phyloP scores from a whole-genome alignment of 371 early-diverging fungal species.

The Rhizopus arrhizus region DNA sequence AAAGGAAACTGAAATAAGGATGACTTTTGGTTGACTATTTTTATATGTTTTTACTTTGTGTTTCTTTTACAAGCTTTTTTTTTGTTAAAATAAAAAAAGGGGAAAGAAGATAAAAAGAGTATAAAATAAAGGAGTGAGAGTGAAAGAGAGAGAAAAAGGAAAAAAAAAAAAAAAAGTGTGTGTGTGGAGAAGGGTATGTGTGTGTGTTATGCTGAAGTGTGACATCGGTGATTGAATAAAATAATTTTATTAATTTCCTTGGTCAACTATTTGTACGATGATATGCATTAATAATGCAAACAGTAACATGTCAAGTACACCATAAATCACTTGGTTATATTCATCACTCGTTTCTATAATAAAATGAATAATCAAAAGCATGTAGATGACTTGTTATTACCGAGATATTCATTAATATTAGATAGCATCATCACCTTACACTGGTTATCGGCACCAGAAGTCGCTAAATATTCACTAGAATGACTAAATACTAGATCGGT shows the following conservation, averaged over 20 bases:
- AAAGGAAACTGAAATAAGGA: too few species aligned
- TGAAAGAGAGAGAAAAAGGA: background rate
- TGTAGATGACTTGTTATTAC: slow-evolving; percentile 6
- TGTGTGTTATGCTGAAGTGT: too few species aligned
- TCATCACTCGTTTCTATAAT: background rate
- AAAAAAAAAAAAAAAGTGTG: background rate
- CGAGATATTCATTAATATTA: slow-evolving; percentile 28
- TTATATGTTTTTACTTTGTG: background rate
- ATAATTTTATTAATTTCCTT: background rate
- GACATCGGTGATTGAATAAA: slow-evolving; percentile 1
- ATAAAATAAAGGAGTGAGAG: background rate
- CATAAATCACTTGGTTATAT: slow-evolving; percentile 1
- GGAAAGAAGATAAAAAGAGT: background rate
- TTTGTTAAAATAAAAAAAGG: background rate
- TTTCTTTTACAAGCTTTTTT: background rate
- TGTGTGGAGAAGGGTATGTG: background rate
- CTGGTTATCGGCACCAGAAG: slow-evolving; percentile 17
- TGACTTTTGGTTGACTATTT: background rate
- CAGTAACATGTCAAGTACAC: slow-evolving; percentile 24
- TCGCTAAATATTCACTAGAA: slow-evolving; percentile 56
- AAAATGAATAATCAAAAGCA: background rate
- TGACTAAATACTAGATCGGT: slow-evolving; percentile 57
- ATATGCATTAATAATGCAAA: slow-evolving; percentile 29
- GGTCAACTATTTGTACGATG: slow-evolving; percentile 26
- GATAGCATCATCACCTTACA: slow-evolving; percentile 53